Evolutionary conservation across 2,329 filamentous ascomycete species (phyloP), one percentile per base, ranked within the genome.

Genomic region (Fusarium sp.): DNA sequence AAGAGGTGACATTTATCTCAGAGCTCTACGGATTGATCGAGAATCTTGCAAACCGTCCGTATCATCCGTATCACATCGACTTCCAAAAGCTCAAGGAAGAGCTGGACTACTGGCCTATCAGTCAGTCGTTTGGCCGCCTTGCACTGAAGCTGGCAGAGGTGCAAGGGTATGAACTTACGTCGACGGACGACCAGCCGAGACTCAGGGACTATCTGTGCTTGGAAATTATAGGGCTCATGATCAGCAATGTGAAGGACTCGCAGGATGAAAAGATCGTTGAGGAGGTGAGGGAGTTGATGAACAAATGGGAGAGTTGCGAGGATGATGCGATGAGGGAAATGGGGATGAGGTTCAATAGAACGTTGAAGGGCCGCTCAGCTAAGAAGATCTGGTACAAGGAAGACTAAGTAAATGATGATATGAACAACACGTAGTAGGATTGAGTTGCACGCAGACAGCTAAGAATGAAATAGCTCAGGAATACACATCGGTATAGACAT

Each of bases 1-100:
- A 72, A 21, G 43, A 44, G 4, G 9, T 65, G 21, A 19, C 7
- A 1, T 71, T 70, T 13, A 6, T 57, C 5, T 39, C 53, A 7
- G 52, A 67, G 22, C 36, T 76, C 4, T 69, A 65, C 11, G 34
- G 22, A 1, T 54, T 72, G 3, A 53, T 74, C 4, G 49, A 55
- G 2, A 17, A 22, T 26, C 70, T 77, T 1, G 62, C 51, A 1
- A 34, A 9, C 1, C 65, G 67, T 1, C 60, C 34, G n/a, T 34
- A 52, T 9, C 46, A 34, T 9, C 75, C 71, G 1, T 76, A 77
- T 21, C 75, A 77, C 34, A 40, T 52, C 1, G 71, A 76, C 22
- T 69, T 76, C 28, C 17, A 44, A 9, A 38, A 44, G 2, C 49
- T 73, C 8, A 73, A 67, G 21, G 39, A 43, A 7, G 57, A 59